Evolutionary conservation across 306 rosid genomes (phyloP), one percentile per base, ranked within the genome.

Genomic region (Begonia fuchsioides): DNA sequence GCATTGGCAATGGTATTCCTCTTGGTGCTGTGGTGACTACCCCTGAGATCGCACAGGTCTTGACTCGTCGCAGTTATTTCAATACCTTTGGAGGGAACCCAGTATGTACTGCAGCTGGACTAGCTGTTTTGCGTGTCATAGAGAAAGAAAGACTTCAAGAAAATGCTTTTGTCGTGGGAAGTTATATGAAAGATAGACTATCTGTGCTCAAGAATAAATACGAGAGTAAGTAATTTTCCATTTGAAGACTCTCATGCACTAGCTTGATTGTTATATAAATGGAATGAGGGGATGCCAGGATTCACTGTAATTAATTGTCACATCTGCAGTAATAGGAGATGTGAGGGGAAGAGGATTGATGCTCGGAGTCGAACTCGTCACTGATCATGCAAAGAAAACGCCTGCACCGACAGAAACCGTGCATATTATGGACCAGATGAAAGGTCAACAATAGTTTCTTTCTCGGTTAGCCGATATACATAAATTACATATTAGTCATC

Each of bases 1-100:
- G 92, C 44, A 79, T 90, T 73, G 98, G 98, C 59, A 90, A 90
- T 72, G 98, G 98, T n/a, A 77, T 77, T 62, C 97, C 97, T 39
- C 82, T 90, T 20, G 97, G 97, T 57, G 97, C 97, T 17, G 92
- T 90, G 44, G 94, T 85, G 17, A 90, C 97, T 2, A 90, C 97
- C 17, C 94, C 98, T 14, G 95, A 81, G 76, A 74, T 90, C 50
- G 92, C 95, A 12, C 43, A 70, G 74, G 93, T 65, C 51, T 71
- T 90, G 72, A 79, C 86, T 67, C 85, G 68, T 35, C 65, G 95
- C 18, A 74, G 35, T 58, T 88, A 78, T 80, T 84, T 78, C 59
- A 88, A 88, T 71, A 88, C 97, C 66, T 88, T 88, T 32, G 95
- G 90, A 39, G 97, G 97, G 47, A 88, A 88, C 38, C 97, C 97